Evolutionary conservation across 768 basidiomycete species (phyloP).

Genomic region (Lyophyllum decastes): DNA sequence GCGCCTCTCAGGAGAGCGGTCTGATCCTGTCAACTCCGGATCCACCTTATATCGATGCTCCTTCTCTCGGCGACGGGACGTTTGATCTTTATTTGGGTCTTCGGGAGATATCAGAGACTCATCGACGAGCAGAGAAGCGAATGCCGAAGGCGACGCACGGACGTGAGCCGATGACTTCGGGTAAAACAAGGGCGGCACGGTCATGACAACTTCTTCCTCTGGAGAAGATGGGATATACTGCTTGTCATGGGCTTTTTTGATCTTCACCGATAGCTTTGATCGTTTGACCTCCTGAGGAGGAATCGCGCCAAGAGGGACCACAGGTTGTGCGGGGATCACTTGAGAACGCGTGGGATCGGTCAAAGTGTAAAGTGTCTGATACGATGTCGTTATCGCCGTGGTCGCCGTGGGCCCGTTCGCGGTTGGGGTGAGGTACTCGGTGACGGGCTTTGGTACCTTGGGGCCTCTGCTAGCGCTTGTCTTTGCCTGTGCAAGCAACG

Average conservation of each 20-base stretch:
- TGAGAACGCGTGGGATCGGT: conserved; percentile 48
- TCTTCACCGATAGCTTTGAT: conserved; percentile 80
- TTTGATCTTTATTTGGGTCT: conserved; percentile 31
- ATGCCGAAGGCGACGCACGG: conserved; percentile 78
- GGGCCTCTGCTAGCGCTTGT: conserved; percentile 46
- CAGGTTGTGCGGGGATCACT: conserved; percentile 41
- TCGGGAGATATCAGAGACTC: conserved; percentile 41
- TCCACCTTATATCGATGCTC: conserved; percentile 18
- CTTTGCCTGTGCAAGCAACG: conserved; percentile 69
- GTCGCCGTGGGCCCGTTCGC: conserved; percentile 84
- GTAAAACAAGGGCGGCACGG: conserved; percentile 59
- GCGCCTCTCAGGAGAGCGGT: conserved; percentile 20
- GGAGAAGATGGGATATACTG: conserved; percentile 28
- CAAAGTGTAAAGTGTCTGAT: conserved; percentile 69
- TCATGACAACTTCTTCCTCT: conserved; percentile 39
- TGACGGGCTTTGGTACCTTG: conserved; percentile 46
- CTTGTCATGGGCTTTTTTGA: conserved; percentile 57
- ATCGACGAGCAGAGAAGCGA: conserved; percentile 71
- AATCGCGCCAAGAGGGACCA: conserved; percentile 40
- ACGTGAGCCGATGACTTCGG: conserved; percentile 48
- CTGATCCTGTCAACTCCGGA: conserved; percentile 11
- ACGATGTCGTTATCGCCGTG: conserved; percentile 82
- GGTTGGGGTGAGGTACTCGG: conserved; percentile 75
- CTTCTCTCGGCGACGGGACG: conserved; percentile 31
- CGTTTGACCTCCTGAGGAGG: conserved; percentile 40